These are phyloP conservation scores for Alternaria panax DNA, from an alignment of 2,329 filamentous ascomycete species.

Conservation along the genomic window DNA sequence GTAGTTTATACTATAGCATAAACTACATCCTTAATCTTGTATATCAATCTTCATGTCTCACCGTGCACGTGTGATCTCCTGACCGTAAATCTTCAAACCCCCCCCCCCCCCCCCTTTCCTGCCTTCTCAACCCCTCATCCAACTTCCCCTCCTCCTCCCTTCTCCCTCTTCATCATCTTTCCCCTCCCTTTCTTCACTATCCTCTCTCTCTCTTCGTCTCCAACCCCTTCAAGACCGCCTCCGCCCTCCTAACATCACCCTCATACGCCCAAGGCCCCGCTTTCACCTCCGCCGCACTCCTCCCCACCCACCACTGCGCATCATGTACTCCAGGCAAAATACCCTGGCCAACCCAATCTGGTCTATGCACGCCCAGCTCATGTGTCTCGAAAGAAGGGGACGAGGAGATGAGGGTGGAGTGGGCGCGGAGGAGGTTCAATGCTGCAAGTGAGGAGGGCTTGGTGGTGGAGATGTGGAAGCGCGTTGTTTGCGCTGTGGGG, in stretches of 20 bases:
- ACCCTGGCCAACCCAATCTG: slow-evolving; percentile 9
- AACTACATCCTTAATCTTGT: slow-evolving; percentile 1
- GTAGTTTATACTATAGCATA: slow-evolving; percentile 2
- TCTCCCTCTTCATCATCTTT: not conserved
- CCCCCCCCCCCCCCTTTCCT: too few species aligned
- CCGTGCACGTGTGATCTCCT: not conserved
- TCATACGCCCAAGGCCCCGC: slow-evolving; percentile 18
- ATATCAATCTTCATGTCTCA: not conserved
- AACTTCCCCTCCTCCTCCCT: slow-evolving; percentile 17
- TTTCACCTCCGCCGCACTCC: slow-evolving; percentile 11
- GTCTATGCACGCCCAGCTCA: slow-evolving; percentile 13
- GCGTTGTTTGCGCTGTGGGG: slow-evolving; percentile 11
- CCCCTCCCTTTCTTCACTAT: not conserved
- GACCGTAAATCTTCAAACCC: slow-evolving; percentile 2
- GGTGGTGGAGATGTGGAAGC: slow-evolving; percentile 7
- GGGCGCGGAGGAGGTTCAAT: not conserved
- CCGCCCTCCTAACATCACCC: slow-evolving; percentile 5
- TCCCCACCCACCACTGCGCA: slow-evolving; percentile 25
- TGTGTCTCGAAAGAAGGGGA: not conserved
- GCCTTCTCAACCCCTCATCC: slow-evolving; percentile 15
- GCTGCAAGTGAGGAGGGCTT: not conserved
- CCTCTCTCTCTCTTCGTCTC: not conserved
- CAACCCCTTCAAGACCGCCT: not conserved
- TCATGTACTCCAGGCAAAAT: not conserved
- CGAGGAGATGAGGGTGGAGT: slow-evolving; percentile 1